These are phyloP conservation scores for Globisporangium mamillatum DNA, from an alignment of 352 stramenopile genomes.

Conservation along the genomic window DNA sequence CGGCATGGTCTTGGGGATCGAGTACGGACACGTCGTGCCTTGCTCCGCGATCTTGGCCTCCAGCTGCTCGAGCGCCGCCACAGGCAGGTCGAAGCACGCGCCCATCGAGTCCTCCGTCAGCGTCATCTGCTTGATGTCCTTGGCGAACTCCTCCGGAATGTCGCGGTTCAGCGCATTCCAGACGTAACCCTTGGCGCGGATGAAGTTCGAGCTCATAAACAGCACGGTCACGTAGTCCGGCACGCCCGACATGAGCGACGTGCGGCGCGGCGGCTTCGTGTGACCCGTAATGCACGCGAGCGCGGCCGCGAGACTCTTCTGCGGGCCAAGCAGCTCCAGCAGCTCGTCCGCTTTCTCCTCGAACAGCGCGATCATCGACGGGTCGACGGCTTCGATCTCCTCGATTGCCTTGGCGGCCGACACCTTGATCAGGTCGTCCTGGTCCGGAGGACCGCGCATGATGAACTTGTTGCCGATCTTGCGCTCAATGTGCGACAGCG, in stretches of 20 bases:
- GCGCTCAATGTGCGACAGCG: conserved; percentile 82
- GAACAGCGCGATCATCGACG: conserved; percentile 74
- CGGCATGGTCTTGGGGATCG: conserved; percentile 70
- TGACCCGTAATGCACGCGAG: conserved; percentile 91
- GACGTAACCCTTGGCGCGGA: conserved; percentile 89
- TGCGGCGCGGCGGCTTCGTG: conserved; percentile 69
- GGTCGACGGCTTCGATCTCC: conserved; percentile 81
- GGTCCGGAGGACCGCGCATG: conserved; percentile 79
- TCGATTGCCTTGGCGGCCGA: conserved; percentile 80
- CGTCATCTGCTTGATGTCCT: conserved; percentile 88
- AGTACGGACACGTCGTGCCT: conserved; percentile 63
- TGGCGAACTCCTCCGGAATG: conserved; percentile 68
- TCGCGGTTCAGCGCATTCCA: conserved; percentile 91
- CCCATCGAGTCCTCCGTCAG: conserved; percentile 86
- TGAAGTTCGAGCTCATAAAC: conserved; percentile 81
- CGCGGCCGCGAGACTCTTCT: conserved; percentile 72
- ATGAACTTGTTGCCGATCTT: conserved; percentile 89
- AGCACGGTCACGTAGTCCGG: conserved; percentile 88
- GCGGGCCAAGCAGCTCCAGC: conserved; percentile 54
- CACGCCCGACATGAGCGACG: conserved; percentile 88
- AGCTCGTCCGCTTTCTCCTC: conserved; percentile 64
- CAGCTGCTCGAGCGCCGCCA: conserved; percentile 54
- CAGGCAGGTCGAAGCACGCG: conserved; percentile 90
- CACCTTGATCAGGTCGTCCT: conserved; percentile 87
- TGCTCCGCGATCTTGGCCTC: conserved; percentile 76